Percentiles rank a stretch among this genome's conserved stretches.
Evolutionary conservation across 345 rosid genomes (phyloP).

Genomic region (Populus alba): DNA sequence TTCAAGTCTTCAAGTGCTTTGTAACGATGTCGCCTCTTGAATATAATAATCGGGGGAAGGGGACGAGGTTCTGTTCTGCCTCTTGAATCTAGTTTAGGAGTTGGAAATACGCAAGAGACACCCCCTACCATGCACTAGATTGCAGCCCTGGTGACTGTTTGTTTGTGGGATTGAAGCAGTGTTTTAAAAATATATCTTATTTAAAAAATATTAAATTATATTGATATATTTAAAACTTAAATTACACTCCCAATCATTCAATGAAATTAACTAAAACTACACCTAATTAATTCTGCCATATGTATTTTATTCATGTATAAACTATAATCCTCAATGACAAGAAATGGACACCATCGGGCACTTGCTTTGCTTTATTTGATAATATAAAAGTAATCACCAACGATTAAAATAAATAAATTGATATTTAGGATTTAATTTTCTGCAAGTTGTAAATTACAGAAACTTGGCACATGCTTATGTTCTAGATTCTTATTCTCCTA

Average conservation of each 20-base stretch:
- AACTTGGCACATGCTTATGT: too few relatives aligned
- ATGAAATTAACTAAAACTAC: neutral
- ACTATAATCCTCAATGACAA: neutral
- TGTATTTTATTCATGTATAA: neutral
- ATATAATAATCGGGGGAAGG: neutral
- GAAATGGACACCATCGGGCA: neutral
- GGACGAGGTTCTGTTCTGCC: neutral
- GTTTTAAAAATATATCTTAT: too few relatives aligned
- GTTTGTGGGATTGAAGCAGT: too few relatives aligned
- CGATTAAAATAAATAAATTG: too few relatives aligned
- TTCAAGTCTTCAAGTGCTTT: neutral
- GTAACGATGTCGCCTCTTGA: neutral
- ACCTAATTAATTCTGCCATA: neutral
- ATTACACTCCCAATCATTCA: too few relatives aligned
- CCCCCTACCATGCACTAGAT: neutral
- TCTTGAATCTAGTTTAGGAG: neutral
- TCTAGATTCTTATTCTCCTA: too few relatives aligned
- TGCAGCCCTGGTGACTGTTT: neutral
- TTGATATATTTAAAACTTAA: too few relatives aligned
- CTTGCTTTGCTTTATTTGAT: neutral
- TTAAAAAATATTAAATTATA: too few relatives aligned
- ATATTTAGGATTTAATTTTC: too few relatives aligned
- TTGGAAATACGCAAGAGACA: neutral
- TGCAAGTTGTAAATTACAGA: too few relatives aligned
- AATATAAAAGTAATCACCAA: too few relatives aligned